A percentile compares a stretch with the other conserved stretches of the same genome.
phyloP scores from a whole-genome alignment of 2,329 filamentous ascomycete genomes.

The Talaromyces sp. region DNA sequence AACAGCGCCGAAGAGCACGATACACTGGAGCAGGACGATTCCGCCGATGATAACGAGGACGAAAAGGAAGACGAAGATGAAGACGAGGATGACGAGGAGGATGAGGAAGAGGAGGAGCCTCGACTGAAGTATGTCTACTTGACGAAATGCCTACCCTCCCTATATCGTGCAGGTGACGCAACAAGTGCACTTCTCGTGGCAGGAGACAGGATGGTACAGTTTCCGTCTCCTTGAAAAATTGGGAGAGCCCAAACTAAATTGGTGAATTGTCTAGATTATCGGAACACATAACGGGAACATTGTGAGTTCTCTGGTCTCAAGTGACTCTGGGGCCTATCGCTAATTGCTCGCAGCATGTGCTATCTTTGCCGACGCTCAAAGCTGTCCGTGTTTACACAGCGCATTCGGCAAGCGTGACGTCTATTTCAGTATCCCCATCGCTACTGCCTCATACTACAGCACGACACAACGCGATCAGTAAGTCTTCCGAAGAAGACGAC shows the following conservation, averaged over 20 bases:
- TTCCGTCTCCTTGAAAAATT: constrained; percentile 7
- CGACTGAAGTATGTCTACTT: constrained; percentile 87
- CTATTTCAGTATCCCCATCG: constrained; percentile 83
- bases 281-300: constrained; percentile 97
- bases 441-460: constrained; percentile 57
- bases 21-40: constrained; percentile 22
- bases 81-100: constrained; percentile 56
- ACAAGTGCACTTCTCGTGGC: constrained; percentile 87
- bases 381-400: constrained; percentile 82
- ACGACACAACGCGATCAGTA: constrained; percentile 36
- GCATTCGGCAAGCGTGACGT: constrained; percentile 86
- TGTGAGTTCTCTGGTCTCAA: constrained; percentile 51
- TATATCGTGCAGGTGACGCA: constrained; percentile 93
- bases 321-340: constrained; percentile 6
- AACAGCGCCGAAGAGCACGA: constrained; percentile 18
- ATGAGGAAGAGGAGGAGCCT: constrained; percentile 90
- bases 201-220: constrained; percentile 88
- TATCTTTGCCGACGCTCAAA: constrained; percentile 78
- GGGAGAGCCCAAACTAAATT: constrained; percentile 19
- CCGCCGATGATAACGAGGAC: neutral
- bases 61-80: constrained; percentile 38
- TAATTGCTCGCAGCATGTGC: constrained; percentile 62
- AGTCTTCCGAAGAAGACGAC: constrained; percentile 31
- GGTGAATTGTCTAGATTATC: constrained; percentile 61
- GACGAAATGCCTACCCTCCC: constrained; percentile 70